Evolutionary conservation across 2,329 filamentous ascomycete genomes (phyloP).

Genomic region (Graphiopsis chlorocephala): DNA sequence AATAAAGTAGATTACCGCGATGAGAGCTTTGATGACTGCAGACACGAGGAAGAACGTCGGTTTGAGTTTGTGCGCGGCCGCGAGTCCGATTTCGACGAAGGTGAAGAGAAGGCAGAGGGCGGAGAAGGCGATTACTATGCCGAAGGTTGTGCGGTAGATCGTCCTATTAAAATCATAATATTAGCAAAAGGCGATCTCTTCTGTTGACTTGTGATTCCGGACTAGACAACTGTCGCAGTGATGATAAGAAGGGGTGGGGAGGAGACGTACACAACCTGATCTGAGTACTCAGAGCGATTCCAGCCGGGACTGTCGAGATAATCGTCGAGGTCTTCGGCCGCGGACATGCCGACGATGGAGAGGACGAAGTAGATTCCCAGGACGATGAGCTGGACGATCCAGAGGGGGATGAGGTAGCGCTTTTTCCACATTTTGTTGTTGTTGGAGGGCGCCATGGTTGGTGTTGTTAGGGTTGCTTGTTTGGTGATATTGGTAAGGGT

Average conservation of each 20-base stretch:
- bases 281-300: background rate
- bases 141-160: constrained; percentile 22
- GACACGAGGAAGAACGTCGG: constrained; percentile 26
- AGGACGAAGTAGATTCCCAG: constrained; percentile 21
- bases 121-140: constrained; percentile 23
- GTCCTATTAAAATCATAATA: constrained; percentile 18
- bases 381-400: constrained; percentile 24
- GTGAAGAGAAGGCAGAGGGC: constrained; percentile 27
- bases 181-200: background rate
- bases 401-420: constrained; percentile 30
- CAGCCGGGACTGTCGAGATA: background rate
- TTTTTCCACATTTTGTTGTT: constrained; percentile 27
- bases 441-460: background rate
- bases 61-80: constrained; percentile 24
- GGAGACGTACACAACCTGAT: background rate
- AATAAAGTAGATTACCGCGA: constrained; percentile 28
- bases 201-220: too few relatives aligned
- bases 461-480: background rate
- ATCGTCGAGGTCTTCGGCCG: background rate
- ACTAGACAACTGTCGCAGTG: too few relatives aligned
- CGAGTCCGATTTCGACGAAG: constrained; percentile 28
- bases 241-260: background rate
- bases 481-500: background rate
- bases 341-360: constrained; percentile 11
- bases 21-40: constrained; percentile 25